Percentiles rank a stretch among this genome's conserved stretches.
These are phyloP conservation scores for Verticillium nonalfalfae DNA, from an alignment of 2,329 filamentous ascomycete species.

Conservation along the genomic window DNA sequence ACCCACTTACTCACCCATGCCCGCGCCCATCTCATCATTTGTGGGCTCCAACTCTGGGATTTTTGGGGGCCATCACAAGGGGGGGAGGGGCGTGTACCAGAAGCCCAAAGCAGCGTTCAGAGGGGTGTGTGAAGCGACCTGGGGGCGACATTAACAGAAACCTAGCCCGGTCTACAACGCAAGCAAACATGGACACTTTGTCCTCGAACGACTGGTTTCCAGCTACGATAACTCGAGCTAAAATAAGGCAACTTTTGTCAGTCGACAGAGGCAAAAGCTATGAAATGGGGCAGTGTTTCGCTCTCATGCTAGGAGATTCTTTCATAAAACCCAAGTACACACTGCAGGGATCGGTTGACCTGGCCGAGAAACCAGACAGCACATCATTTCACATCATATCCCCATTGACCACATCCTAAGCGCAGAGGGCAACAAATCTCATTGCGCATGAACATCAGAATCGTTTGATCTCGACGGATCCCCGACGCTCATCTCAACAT, in stretches of 20 bases:
- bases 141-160: not conserved
- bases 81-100: slow-evolving; percentile 15
- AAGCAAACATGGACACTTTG: not conserved
- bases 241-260: not conserved
- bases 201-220: not conserved
- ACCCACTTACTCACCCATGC: not conserved
- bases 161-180: not conserved
- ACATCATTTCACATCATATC: not conserved
- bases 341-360: not conserved
- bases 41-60: slow-evolving; percentile 5
- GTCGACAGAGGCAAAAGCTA: not conserved
- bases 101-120: slow-evolving; percentile 5
- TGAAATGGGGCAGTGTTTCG: not conserved
- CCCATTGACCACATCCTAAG: not conserved
- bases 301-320: not conserved
- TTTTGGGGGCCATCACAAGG: slow-evolving; percentile 10
- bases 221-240: not conserved
- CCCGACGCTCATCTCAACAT: slow-evolving; percentile 23
- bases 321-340: not conserved
- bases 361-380: not conserved
- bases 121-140: not conserved
- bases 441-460: slow-evolving; percentile 20
- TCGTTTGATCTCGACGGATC: slow-evolving; percentile 33
- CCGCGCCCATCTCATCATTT: not conserved
- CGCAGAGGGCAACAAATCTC: not conserved